Evolutionary conservation across 129 eudicot genomes (phyloP), one percentile per base, ranked within the genome.

Genomic region (Escallonia herrerae): DNA sequence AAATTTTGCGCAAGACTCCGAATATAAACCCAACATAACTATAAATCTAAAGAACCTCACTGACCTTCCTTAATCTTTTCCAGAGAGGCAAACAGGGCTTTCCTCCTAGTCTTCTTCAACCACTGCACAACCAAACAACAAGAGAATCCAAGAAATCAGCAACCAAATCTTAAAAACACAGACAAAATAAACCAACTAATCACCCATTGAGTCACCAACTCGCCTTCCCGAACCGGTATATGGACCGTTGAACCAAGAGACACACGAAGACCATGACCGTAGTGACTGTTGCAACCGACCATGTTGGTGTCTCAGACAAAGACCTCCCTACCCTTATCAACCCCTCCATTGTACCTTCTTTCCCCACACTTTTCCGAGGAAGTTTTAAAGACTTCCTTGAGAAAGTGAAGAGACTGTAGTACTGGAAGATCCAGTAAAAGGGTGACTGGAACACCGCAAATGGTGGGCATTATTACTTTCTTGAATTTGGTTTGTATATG

Each of bases 251-350:
- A 41, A 83, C 91, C 69, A 89, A 75, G 22, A 93, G 76, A 45
- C 96, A 93, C 15, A 86, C 82, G 74, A 89, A 88, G 60, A 93
- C 96, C 96, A 93, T 81, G 9, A 89, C 78, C 42, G 99, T 83
- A 44, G 85, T 86, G 33, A 86, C 95, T 12, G 99, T 79, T 37
- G 95, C 99, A 71, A 93, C 99, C 52, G 99, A 88, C 99, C 99
- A 93, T 73, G 99, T 93, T 75, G 99, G 99, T 14, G 99, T 93
- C 69, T 79, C 96, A 45, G 89, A 91, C 68, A 93, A 74, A 56
- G 99, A 86, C 74, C 93, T 86, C 62, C 95, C 99, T 77, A 81
- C 69, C 59, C 98, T 85, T 11, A 81, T 61, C 47, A 80, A 15
- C 57, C 33, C 80, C 77, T 69, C 94, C 97, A 84, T 82, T 71